These are phyloP conservation scores for Rhizophora mangle DNA, from an alignment of 345 rosid genomes.

Conservation along the genomic window DNA sequence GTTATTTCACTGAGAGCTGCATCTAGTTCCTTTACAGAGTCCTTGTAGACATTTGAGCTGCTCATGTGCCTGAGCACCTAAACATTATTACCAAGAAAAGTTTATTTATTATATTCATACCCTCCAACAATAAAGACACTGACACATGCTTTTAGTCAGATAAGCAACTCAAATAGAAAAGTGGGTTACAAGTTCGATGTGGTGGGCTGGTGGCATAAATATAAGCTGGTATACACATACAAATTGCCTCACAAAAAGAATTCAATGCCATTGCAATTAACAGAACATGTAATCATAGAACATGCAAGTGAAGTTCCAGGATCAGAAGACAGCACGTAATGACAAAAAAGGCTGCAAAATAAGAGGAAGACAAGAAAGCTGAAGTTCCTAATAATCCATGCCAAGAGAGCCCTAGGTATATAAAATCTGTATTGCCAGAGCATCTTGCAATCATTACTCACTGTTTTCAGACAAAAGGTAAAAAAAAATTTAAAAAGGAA, in stretches of 20 bases:
- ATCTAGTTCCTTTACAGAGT: slow-evolving; percentile 59
- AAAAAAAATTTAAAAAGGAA: too few relatives aligned
- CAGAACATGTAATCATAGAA: too few relatives aligned
- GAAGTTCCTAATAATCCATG: too few relatives aligned
- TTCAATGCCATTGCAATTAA: not conserved
- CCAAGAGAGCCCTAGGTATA: too few relatives aligned
- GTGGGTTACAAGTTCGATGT: not conserved
- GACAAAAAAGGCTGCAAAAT: too few relatives aligned
- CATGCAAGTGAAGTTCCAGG: too few relatives aligned
- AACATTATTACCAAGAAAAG: slow-evolving; percentile 1
- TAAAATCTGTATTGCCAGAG: too few relatives aligned
- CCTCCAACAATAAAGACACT: not conserved
- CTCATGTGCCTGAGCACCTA: slow-evolving; percentile 47
- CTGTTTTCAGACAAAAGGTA: too few relatives aligned
- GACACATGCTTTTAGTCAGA: not conserved
- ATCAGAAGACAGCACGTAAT: too few relatives aligned
- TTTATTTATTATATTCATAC: not conserved
- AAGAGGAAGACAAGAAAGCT: too few relatives aligned
- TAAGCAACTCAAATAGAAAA: not conserved
- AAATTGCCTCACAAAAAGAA: not conserved
- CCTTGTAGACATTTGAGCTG: slow-evolving; percentile 41
- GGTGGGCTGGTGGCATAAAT: not conserved
- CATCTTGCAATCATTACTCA: too few relatives aligned
- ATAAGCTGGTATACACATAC: not conserved
- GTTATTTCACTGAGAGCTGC: slow-evolving; percentile 48